phyloP scores from a whole-genome alignment of 169 alveolate genomes.

The Miamiensis avidus region DNA sequence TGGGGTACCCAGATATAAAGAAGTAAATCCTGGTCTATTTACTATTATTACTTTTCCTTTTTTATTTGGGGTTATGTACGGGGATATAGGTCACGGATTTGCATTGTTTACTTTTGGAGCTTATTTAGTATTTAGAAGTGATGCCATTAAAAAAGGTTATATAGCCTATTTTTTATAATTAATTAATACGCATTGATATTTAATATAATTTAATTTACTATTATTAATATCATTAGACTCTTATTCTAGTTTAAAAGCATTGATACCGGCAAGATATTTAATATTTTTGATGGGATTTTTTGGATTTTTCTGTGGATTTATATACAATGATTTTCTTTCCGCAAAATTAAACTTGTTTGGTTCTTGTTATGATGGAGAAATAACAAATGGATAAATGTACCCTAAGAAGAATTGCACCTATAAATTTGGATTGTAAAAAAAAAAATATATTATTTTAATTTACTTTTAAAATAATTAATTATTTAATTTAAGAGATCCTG shows the following conservation, averaged over 20 bases:
- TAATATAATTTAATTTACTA: too few relatives aligned
- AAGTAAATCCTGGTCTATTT: slow-evolving; percentile 97
- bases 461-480: neutral
- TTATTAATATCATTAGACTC: neutral
- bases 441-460: too few relatives aligned
- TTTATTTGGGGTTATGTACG: slow-evolving; percentile 99
- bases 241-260: slow-evolving; percentile 34
- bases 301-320: slow-evolving; percentile 69
- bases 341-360: slow-evolving; percentile 55
- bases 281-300: slow-evolving; percentile 72
- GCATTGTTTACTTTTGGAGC: slow-evolving; percentile 83
- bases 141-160: slow-evolving; percentile 6
- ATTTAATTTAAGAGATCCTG: slow-evolving; percentile 86
- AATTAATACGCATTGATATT: neutral
- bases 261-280: slow-evolving; percentile 57
- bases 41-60: slow-evolving; percentile 99
- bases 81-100: slow-evolving; percentile 99
- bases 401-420: slow-evolving; percentile 53
- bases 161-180: too few relatives aligned
- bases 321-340: slow-evolving; percentile 78
- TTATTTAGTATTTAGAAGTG: slow-evolving; percentile 31
- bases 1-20: slow-evolving; percentile 99
- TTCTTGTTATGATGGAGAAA: slow-evolving; percentile 44
- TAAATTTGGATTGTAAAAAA: slow-evolving; percentile 59
- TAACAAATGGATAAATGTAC: slow-evolving; percentile 12